Evolutionary conservation across 2,329 filamentous ascomycete species (phyloP).

Genomic region (Colletotrichum musicola): DNA sequence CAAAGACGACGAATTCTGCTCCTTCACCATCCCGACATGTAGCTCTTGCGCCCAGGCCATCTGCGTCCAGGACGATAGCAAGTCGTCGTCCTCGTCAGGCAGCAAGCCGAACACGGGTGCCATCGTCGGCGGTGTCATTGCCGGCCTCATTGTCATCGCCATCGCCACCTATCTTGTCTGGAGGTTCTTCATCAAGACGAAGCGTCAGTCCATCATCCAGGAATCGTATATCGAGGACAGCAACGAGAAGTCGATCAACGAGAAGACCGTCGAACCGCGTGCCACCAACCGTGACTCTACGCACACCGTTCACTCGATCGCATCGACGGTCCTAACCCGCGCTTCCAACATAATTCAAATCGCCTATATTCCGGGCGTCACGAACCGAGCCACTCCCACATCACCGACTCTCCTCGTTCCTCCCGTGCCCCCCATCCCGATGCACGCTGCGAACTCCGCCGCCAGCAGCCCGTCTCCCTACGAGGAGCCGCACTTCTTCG

Average conservation of each 20-base stretch:
- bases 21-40: slow-evolving; percentile 61
- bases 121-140: slow-evolving; percentile 92
- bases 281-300: slow-evolving; percentile 79
- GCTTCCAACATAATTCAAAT: slow-evolving; percentile 99
- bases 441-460: slow-evolving; percentile 65
- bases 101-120: slow-evolving; percentile 77
- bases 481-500: slow-evolving; percentile 91
- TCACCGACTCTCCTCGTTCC: slow-evolving; percentile 85
- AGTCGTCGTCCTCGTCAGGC: slow-evolving; percentile 39
- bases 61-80: slow-evolving; percentile 54
- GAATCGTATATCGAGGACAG: slow-evolving; percentile 70
- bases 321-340: slow-evolving; percentile 93
- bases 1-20: slow-evolving; percentile 55
- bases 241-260: slow-evolving; percentile 67
- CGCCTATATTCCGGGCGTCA: slow-evolving; percentile 97
- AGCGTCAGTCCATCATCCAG: slow-evolving; percentile 70
- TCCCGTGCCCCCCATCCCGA: slow-evolving; percentile 93
- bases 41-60: slow-evolving; percentile 60
- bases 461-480: slow-evolving; percentile 68
- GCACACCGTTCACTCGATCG: slow-evolving; percentile 90
- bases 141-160: slow-evolving; percentile 82
- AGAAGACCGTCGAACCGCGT: slow-evolving; percentile 65
- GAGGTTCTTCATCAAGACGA: slow-evolving; percentile 87
- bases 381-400: slow-evolving; percentile 88
- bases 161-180: slow-evolving; percentile 84